Base-by-base conservation (phyloP, 495 filamentous ascomycete species). In the Hyaloscypha hepaticicola region DNA sequence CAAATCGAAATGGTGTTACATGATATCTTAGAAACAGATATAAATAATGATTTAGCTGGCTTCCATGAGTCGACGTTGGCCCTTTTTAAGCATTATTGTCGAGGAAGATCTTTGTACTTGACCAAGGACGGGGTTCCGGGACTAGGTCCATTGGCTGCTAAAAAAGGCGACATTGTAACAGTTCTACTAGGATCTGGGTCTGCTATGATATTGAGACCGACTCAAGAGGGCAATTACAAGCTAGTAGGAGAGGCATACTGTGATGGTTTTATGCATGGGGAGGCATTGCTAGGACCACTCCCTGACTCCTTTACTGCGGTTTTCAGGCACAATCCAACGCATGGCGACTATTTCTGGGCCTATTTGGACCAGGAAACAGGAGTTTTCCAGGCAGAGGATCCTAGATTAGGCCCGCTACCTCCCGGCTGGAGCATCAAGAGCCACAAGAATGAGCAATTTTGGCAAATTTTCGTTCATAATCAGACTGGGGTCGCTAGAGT, bases 161-260 rank as follows among this genome's bases (percentile, higher is more conserved):
- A 24, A 28, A 6, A 5, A 11, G 65, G 59, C 1, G 65, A 67
- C 22, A 14, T 57, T 2, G 29, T 63, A 2, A 28, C 38, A 12
- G 41, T 62, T 25, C 21, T 62, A 25, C 52, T 67, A 12, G 65
- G 65, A 8, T 58, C 22, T 38, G 16, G 33, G 6, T 25, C 34
- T 6, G 21, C 60, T 11, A 25, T 62, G 2, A 31, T 67, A 7
- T 26, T 67, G 11, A 31, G 65, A 12, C 38, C 51, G 6, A 27
- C 25, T 19, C 24, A 55, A 31, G 49, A 22, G 51, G 29, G 51
- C 34, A 33, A 66, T 45, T 61, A n/a, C 58, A 14, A 21, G 7
- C 9, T 67, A 6, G 26, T 67, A 1, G 59, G 65, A 31, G 52
- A 61, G 28, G 33, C 34, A 0, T 62, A 52, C 24, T 33, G 7